phyloP scores from a whole-genome alignment of 352 stramenopile species.

The Globisporangium orthogonon region DNA sequence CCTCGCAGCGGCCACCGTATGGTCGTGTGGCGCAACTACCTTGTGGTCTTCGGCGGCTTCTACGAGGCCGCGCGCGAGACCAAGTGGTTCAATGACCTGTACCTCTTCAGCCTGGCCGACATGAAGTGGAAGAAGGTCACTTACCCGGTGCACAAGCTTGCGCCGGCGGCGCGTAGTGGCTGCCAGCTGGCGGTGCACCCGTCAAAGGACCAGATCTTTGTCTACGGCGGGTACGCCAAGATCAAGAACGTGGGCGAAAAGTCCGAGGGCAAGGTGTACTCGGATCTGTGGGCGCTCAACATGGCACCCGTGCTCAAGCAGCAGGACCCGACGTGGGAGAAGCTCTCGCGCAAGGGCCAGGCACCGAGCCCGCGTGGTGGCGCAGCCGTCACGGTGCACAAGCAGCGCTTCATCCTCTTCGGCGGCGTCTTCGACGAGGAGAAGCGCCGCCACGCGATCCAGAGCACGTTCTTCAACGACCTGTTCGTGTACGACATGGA shows the following conservation, averaged over 20 bases:
- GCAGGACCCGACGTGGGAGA: constrained; percentile 92
- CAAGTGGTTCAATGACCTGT: constrained; percentile 96
- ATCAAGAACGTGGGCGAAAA: constrained; percentile 90
- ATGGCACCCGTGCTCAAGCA: constrained; percentile 87
- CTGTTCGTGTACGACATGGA: constrained; percentile 97
- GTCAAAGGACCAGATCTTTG: constrained; percentile 87
- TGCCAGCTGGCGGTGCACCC: constrained; percentile 80
- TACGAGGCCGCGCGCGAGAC: constrained; percentile 91
- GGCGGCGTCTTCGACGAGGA: constrained; percentile 94
- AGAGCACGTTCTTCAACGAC: constrained; percentile 96
- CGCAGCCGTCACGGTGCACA: constrained; percentile 86
- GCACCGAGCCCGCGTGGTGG: constrained; percentile 76
- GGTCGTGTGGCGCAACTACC: constrained; percentile 93
- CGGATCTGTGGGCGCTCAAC: constrained; percentile 94
- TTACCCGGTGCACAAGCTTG: constrained; percentile 58
- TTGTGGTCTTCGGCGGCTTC: constrained; percentile 97
- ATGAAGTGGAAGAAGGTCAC: constrained; percentile 86
- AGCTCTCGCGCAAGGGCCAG: constrained; percentile 86
- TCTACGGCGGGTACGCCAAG: constrained; percentile 96
- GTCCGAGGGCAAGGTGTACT: constrained; percentile 92
- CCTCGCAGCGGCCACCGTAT: constrained; percentile 90
- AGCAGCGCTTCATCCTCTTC: constrained; percentile 95
- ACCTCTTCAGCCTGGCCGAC: constrained; percentile 86
- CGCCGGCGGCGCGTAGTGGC: constrained; percentile 64
- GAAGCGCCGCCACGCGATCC: constrained; percentile 69